Percentiles rank a stretch among this genome's conserved stretches.
Conservation (phyloP, 768 basidiomycete species). For the Polyporus arcularius region DNA sequence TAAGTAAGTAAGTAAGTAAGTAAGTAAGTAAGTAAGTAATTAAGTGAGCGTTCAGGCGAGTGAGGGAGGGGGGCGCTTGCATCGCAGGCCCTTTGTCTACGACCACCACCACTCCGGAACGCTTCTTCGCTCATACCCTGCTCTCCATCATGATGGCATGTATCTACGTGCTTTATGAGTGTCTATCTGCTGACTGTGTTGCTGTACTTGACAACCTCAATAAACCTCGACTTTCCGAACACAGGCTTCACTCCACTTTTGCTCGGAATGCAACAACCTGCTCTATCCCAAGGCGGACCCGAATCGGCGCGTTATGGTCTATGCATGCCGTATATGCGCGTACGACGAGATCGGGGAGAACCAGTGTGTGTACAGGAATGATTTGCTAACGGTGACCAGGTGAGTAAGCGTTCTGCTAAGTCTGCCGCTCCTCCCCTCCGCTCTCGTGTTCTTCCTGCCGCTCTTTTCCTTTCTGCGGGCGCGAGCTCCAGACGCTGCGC, state of each 20-base stretch:
- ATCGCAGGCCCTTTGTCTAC: neutral
- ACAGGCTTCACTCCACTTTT: slow-evolving; percentile 86
- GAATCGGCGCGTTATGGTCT: slow-evolving; percentile 81
- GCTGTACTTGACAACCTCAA: neutral
- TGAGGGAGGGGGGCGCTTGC: no score
- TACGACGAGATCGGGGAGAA: slow-evolving; percentile 87
- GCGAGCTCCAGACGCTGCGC: no score
- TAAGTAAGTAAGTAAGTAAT: no score
- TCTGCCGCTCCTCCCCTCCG: no score
- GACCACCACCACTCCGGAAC: neutral
- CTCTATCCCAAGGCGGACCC: slow-evolving; percentile 92
- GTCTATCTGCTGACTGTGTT: neutral
- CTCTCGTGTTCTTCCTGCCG: no score
- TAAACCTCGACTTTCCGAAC: neutral
- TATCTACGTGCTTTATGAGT: neutral
- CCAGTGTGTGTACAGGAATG: slow-evolving; percentile 91
- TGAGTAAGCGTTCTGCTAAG: slow-evolving; percentile 34
- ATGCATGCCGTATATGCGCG: slow-evolving; percentile 87
- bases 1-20: no score
- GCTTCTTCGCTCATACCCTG: neutral
- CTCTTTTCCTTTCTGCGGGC: no score
- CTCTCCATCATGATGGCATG: neutral
- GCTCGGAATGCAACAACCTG: slow-evolving; percentile 93
- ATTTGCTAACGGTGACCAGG: slow-evolving; percentile 93
- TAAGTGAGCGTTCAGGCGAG: no score